Conservation (phyloP, 208 protist genomes). For the Tetramitus jugosus region DNA sequence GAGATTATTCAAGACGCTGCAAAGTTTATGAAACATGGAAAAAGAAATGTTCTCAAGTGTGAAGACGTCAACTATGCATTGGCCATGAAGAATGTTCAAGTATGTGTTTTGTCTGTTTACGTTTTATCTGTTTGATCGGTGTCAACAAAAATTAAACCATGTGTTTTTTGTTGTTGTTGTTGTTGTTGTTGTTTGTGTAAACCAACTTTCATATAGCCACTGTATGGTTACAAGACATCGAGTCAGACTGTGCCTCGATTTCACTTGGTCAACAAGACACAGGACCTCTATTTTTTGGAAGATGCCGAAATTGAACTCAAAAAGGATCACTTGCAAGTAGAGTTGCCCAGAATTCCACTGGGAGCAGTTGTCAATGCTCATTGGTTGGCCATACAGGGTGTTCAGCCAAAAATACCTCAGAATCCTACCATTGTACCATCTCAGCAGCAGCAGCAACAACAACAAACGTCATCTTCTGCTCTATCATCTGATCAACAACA, state of each 20-base stretch:
- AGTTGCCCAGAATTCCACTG: conserved; percentile 1
- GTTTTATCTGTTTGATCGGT: background rate
- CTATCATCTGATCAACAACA: too few species aligned
- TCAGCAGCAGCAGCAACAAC: too few species aligned
- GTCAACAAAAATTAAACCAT: background rate
- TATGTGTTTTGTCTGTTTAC: background rate
- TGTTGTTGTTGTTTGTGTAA: background rate
- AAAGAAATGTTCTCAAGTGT: background rate
- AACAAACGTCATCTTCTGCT: too few species aligned
- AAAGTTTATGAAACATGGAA: conserved; percentile 20
- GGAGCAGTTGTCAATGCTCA: background rate
- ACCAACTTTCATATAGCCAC: background rate
- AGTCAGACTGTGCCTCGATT: background rate
- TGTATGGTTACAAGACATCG: background rate
- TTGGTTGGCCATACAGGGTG: conserved; percentile 20
- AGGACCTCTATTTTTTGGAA: conserved; percentile 17
- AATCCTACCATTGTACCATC: too few species aligned
- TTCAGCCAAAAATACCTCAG: conserved; percentile 20
- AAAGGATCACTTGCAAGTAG: background rate
- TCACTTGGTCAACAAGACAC: background rate
- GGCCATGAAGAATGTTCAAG: background rate
- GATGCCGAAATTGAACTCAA: background rate
- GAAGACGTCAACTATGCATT: conserved; percentile 10
- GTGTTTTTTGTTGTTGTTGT: too few species aligned
- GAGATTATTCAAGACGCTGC: conserved; percentile 20